Evolutionary conservation across 805 yeast species (phyloP), one percentile per base, ranked within the genome.

Genomic region (Myxozyma kluyveri): DNA sequence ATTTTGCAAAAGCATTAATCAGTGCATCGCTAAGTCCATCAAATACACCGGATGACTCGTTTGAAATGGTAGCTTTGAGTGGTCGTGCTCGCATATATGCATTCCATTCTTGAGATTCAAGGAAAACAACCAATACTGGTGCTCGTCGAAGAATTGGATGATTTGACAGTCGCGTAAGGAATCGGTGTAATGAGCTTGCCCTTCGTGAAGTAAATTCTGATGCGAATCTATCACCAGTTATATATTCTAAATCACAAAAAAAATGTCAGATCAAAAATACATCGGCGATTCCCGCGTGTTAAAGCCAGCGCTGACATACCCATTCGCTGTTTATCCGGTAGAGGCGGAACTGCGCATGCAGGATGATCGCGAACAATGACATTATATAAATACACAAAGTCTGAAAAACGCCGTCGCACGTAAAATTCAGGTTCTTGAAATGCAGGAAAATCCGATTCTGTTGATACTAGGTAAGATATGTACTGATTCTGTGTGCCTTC

Each of bases 141-240:
- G 95, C 83, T 54, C 80, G 78, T 41, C 83, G 78, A 55, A 91
- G 72, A 1, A 75, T 68, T 23, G 90, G 90, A 70, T 93, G 98
- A 56, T 75, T 74, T 18, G 88, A 75, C 4, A 91, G 74, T 52
- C 95, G 79, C 56, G 78, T 73, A 45, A 91, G 69, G 64, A 90
- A 93, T 54, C 91, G 74, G 60, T 84, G 81, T 40, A 91, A 73
- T 3, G 96, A 86, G 42, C 83, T 81, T 2, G 95, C 83, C 61
- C 99, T 74, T 66, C 87, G 86, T 54, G 76, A 74, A 0, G 96
- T 91, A 68, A 93, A 93, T 52, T 86, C 89, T 12, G 80, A 75
- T 24, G 91, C 82, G 66, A 91, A 91, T 35, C 98, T 75, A 63
- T 91, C 97, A 9, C 99, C 98, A 35, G 95, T 89, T 47, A 91